phyloP scores from a whole-genome alignment of 371 early-diverging fungal species.

The Mortierella sp. region DNA sequence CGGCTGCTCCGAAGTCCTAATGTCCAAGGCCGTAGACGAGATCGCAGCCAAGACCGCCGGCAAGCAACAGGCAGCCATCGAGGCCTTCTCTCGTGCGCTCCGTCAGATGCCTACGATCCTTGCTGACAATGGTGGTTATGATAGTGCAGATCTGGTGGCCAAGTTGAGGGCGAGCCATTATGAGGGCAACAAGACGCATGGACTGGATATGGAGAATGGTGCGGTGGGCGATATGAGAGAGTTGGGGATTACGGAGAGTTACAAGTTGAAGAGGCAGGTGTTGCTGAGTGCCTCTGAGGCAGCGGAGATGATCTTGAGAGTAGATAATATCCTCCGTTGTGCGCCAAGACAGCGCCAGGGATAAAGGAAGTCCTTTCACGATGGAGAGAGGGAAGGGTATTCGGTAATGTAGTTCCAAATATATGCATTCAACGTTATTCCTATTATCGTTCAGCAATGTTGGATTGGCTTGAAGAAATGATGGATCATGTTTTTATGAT shows the following conservation, averaged over 20 bases:
- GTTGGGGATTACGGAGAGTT: conserved; percentile 97
- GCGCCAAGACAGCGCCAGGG: conserved; percentile 78
- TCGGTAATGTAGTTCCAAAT: no score
- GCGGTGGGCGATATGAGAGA: conserved; percentile 88
- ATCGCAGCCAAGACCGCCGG: conserved; percentile 95
- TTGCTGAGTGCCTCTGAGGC: conserved; percentile 98
- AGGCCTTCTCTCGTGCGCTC: conserved; percentile 97
- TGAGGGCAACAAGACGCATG: conserved; percentile 84
- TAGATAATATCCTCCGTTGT: conserved; percentile 98
- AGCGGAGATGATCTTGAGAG: conserved; percentile 99
- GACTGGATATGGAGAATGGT: conserved; percentile 94
- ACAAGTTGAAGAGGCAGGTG: conserved; percentile 98
- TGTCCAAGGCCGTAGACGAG: conserved; percentile 97
- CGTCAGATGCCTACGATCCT: conserved; percentile 98
- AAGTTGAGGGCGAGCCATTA: conserved; percentile 95
- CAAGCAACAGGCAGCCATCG: conserved; percentile 97
- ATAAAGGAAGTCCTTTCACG: no score
- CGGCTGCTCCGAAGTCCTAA: conserved; percentile 97
- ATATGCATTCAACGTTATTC: no score
- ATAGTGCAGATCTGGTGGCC: conserved; percentile 94
- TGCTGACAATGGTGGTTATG: conserved; percentile 99
- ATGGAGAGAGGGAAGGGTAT: no score
- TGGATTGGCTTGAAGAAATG: no score
- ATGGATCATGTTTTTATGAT: no score
- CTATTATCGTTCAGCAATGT: no score